Conservation (phyloP, 805 yeast genomes). For the Blastobotrys robertii region DNA sequence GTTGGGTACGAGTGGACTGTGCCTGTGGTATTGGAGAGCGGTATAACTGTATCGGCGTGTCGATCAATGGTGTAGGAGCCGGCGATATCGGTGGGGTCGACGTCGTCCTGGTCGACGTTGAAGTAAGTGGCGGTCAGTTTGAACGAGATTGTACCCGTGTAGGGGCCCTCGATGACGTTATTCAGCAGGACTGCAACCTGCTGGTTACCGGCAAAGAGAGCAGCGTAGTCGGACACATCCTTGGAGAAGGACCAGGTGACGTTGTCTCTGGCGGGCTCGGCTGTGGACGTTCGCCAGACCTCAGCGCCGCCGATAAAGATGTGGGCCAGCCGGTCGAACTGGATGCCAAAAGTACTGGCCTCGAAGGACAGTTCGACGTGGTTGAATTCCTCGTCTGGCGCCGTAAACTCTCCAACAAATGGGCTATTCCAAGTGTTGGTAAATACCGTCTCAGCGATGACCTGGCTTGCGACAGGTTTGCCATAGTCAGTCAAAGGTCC, state of each 20-base stretch:
- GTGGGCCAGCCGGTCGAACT: slow-evolving; percentile 32
- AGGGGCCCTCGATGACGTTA: slow-evolving; percentile 40
- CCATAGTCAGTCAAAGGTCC: slow-evolving; percentile 4
- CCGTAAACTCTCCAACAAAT: slow-evolving; percentile 21
- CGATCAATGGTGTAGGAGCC: neutral
- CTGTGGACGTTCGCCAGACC: slow-evolving; percentile 78
- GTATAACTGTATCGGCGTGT: neutral
- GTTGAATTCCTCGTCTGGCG: slow-evolving; percentile 26
- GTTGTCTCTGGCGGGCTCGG: slow-evolving; percentile 45
- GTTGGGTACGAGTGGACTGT: neutral
- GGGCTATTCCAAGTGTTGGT: slow-evolving; percentile 29
- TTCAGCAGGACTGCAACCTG: slow-evolving; percentile 50
- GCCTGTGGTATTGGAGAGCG: slow-evolving; percentile 1
- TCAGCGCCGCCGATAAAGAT: slow-evolving; percentile 40
- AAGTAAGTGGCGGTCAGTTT: slow-evolving; percentile 10
- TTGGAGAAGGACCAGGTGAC: slow-evolving; percentile 40
- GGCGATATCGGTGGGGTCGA: neutral
- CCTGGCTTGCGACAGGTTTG: slow-evolving; percentile 10
- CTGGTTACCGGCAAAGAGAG: slow-evolving; percentile 37
- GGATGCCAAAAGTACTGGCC: slow-evolving; percentile 26
- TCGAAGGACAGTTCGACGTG: slow-evolving; percentile 29
- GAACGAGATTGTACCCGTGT: slow-evolving; percentile 13
- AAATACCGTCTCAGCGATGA: slow-evolving; percentile 21
- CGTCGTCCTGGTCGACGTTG: neutral
- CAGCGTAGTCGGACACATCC: slow-evolving; percentile 51